Conservation (phyloP, 306 rosid species). For the Alnus glutinosa region DNA sequence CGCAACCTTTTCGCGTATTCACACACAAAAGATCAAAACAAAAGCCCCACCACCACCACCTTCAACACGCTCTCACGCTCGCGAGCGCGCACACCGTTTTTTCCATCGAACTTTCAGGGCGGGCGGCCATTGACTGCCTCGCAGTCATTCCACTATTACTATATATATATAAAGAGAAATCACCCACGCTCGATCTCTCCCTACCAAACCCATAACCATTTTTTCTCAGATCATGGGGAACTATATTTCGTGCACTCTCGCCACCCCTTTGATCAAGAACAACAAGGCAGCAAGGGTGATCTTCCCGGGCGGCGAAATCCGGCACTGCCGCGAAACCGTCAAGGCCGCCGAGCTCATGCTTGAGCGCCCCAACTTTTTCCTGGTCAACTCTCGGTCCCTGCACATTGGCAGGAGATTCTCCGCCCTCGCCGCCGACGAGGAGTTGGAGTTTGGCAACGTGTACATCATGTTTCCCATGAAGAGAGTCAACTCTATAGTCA, state of each 20-base stretch:
- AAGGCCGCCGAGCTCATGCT: conserved; percentile 95
- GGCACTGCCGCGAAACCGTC: conserved; percentile 49
- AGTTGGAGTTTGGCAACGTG: conserved; percentile 64
- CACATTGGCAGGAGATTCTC: conserved; percentile 72
- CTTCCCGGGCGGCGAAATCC: conserved; percentile 74
- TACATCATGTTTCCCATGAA: conserved; percentile 83
- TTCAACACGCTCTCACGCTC: too few species aligned
- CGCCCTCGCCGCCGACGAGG: conserved; percentile 80
- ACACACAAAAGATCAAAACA: too few species aligned
- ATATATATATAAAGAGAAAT: too few species aligned
- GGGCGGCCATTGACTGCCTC: neutral
- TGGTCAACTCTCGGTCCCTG: conserved; percentile 57
- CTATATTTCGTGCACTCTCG: conserved; percentile 68
- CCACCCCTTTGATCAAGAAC: conserved; percentile 63
- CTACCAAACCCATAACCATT: too few species aligned
- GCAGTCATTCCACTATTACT: neutral
- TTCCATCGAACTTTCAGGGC: neutral
- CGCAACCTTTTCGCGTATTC: conserved; percentile 25
- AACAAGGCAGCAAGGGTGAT: conserved; percentile 61
- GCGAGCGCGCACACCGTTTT: too few species aligned
- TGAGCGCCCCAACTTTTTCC: conserved; percentile 59
- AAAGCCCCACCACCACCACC: too few species aligned
- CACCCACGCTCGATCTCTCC: too few species aligned
- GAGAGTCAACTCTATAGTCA: conserved; percentile 57
- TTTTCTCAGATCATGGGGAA: conserved; percentile 54